These are phyloP conservation scores for Rhodotorula graminis DNA, from an alignment of 768 basidiomycete species.

Conservation along the genomic window DNA sequence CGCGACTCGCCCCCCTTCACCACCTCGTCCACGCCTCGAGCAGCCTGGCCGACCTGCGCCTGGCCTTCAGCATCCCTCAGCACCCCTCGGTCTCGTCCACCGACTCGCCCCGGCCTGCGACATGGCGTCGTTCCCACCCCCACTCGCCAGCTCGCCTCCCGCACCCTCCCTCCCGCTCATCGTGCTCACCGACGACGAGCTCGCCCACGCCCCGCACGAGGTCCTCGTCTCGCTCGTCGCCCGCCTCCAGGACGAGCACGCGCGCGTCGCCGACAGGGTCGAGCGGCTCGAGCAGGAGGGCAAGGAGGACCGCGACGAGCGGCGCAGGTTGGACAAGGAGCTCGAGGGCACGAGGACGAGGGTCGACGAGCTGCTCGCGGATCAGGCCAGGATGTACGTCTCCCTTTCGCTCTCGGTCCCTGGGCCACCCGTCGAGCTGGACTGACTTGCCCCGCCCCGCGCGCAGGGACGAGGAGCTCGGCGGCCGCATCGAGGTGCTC, in stretches of 20 bases:
- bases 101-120: too few relatives aligned
- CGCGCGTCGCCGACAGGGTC: neutral
- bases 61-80: too few relatives aligned
- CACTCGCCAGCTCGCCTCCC: neutral
- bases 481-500: constrained; percentile 71
- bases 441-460: neutral
- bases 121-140: neutral
- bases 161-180: neutral
- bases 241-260: neutral
- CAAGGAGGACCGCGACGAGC: neutral
- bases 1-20: too few relatives aligned
- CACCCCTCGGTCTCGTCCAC: too few relatives aligned
- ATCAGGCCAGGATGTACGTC: constrained; percentile 9
- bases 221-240: constrained; percentile 19
- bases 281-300: neutral
- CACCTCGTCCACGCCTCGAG: too few relatives aligned
- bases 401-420: neutral
- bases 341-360: neutral
- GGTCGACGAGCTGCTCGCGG: constrained; percentile 6
- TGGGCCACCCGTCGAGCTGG: neutral
- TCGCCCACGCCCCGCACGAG: neutral
- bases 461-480: constrained; percentile 68
- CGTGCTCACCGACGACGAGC: constrained; percentile 1
- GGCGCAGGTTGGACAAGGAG: neutral
- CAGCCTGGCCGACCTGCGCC: too few relatives aligned